Percentiles rank a stretch among this genome's conserved stretches.
Conservation (phyloP, 805 yeast genomes). For the Monosporozyma yasuniensis region DNA sequence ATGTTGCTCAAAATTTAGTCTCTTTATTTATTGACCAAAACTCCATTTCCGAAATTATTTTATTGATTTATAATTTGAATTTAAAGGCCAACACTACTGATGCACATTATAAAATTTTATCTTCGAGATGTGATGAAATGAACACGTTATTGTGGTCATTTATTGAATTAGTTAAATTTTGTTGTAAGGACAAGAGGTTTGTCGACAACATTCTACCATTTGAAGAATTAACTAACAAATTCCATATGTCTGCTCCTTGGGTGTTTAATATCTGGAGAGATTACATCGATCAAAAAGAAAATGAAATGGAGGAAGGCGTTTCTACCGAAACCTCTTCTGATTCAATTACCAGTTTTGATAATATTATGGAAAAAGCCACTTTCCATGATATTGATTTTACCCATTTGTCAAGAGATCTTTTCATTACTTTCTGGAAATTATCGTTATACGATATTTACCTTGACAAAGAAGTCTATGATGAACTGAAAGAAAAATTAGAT, state of each 20-base stretch:
- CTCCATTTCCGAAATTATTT: conserved; percentile 52
- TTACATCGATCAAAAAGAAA: conserved; percentile 26
- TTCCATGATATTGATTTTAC: conserved; percentile 20
- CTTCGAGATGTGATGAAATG: conserved; percentile 66
- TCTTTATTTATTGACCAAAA: conserved; percentile 36
- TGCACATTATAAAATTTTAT: conserved; percentile 59
- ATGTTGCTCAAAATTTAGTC: conserved; percentile 45
- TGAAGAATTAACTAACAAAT: conserved; percentile 34
- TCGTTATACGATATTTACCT: conserved; percentile 62
- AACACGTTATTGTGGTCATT: conserved; percentile 57
- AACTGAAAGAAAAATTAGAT: conserved; percentile 28
- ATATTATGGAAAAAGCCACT: conserved; percentile 9
- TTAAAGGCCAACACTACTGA: conserved; percentile 33
- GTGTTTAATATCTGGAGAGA: conserved; percentile 73
- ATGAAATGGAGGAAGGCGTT: conserved; percentile 6
- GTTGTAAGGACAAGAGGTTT: conserved; percentile 31
- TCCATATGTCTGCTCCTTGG: conserved; percentile 48
- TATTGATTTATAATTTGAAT: conserved; percentile 46
- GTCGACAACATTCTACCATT: conserved; percentile 33
- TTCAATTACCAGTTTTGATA: conserved; percentile 4
- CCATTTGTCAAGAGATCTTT: conserved; percentile 36
- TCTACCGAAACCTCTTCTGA: not conserved
- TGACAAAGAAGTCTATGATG: conserved; percentile 41
- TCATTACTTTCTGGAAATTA: conserved; percentile 62
- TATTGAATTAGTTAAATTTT: conserved; percentile 48